These are phyloP conservation scores for Corylus heterophylla DNA, from an alignment of 306 rosid genomes.

Conservation along the genomic window DNA sequence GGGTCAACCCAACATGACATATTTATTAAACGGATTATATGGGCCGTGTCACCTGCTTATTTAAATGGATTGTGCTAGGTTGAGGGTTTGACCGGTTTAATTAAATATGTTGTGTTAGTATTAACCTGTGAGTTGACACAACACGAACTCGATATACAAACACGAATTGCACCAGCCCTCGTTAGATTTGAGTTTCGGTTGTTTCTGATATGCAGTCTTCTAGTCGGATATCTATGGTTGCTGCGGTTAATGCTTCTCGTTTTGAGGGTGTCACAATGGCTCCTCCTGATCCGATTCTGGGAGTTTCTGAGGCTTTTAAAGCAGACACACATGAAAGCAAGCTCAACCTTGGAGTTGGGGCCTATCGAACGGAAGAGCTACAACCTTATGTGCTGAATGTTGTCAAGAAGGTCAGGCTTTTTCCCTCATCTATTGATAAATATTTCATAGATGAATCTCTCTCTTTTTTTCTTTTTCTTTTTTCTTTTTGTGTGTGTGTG, in stretches of 20 bases:
- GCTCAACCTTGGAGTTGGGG: slow-evolving; percentile 99
- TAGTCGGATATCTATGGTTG: slow-evolving; percentile 72
- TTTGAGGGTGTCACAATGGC: slow-evolving; percentile 94
- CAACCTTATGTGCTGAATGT: slow-evolving; percentile 93
- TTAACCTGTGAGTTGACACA: too few relatives aligned
- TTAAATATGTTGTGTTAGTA: too few relatives aligned
- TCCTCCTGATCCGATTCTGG: slow-evolving; percentile 98
- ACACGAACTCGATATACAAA: too few relatives aligned
- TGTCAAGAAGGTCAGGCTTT: slow-evolving; percentile 70
- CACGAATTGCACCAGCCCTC: too few relatives aligned
- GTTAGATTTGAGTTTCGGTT: not conserved
- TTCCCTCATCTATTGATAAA: slow-evolving; percentile 13
- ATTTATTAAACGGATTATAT: too few relatives aligned
- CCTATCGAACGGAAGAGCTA: slow-evolving; percentile 84
- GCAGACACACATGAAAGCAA: slow-evolving; percentile 64
- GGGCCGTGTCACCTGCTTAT: too few relatives aligned
- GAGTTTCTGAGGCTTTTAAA: slow-evolving; percentile 96
- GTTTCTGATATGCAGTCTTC: slow-evolving; percentile 49
- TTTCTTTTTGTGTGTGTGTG: not conserved
- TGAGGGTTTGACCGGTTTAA: too few relatives aligned
- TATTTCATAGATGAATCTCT: not conserved
- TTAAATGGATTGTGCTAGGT: too few relatives aligned
- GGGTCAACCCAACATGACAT: too few relatives aligned
- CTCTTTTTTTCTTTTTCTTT: not conserved
- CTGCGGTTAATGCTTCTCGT: slow-evolving; percentile 69